Evolutionary conservation across 2,329 filamentous ascomycete genomes (phyloP).

Genomic region (Cladophialophora bantiana): DNA sequence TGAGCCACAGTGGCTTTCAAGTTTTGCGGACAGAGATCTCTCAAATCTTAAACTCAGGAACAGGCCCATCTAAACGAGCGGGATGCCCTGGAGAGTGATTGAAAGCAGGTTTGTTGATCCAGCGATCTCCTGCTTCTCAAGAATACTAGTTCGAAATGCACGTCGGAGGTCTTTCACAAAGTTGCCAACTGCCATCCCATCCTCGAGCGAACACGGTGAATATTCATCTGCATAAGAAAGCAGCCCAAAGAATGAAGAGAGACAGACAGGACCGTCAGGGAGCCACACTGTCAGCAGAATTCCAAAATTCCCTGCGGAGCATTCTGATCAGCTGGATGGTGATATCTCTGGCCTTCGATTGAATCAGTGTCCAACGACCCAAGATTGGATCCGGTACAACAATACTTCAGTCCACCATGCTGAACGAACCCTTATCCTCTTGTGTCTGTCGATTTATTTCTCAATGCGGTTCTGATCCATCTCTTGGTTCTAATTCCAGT

Average conservation of each 20-base stretch:
- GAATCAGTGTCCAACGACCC: no score
- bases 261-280: constrained; percentile 45
- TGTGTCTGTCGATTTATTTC: no score
- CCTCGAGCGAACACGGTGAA: constrained; percentile 11
- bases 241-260: constrained; percentile 34
- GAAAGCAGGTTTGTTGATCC: neutral
- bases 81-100: neutral
- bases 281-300: constrained; percentile 46
- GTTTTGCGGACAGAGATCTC: neutral
- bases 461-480: no score
- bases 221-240: constrained; percentile 36
- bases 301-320: constrained; percentile 16
- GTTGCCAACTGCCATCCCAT: neutral
- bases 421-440: no score
- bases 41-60: neutral
- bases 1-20: neutral
- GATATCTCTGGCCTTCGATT: neutral
- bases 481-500: no score
- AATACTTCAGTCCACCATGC: no score
- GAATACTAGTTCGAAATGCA: neutral
- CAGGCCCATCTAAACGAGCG: neutral
- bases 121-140: neutral
- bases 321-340: constrained; percentile 19
- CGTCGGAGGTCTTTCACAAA: neutral
- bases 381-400: no score